Percentiles rank a stretch among this genome's conserved stretches.
These are phyloP conservation scores for Dendrostoma leiphaemia DNA, from an alignment of 2,329 filamentous ascomycete genomes.

Conservation along the genomic window DNA sequence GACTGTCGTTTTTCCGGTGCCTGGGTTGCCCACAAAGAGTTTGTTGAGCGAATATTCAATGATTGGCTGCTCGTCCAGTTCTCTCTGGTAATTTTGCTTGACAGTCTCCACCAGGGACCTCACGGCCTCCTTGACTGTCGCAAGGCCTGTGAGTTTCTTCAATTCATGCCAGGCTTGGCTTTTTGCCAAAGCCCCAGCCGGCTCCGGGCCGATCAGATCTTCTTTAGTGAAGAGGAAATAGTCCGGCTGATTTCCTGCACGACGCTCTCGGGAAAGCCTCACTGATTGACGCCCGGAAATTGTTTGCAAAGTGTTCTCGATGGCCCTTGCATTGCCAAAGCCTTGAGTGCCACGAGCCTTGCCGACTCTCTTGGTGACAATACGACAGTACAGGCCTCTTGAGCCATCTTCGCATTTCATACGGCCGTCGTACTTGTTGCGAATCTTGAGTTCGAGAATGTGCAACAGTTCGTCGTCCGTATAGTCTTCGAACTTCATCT, in stretches of 20 bases:
- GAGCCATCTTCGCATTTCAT: slow-evolving; percentile 62
- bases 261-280: slow-evolving; percentile 49
- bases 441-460: slow-evolving; percentile 57
- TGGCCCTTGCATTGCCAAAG: slow-evolving; percentile 70
- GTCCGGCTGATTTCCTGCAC: slow-evolving; percentile 40
- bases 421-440: slow-evolving; percentile 46
- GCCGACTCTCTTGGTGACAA: slow-evolving; percentile 61
- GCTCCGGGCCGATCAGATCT: slow-evolving; percentile 71
- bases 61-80: slow-evolving; percentile 58
- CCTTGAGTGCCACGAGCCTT: slow-evolving; percentile 61
- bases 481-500: slow-evolving; percentile 69
- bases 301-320: slow-evolving; percentile 59
- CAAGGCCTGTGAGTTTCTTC: slow-evolving; percentile 56
- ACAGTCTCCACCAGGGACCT: slow-evolving; percentile 58
- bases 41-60: slow-evolving; percentile 64
- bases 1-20: slow-evolving; percentile 75
- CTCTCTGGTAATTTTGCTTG: slow-evolving; percentile 62
- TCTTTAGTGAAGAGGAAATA: slow-evolving; percentile 61
- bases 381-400: slow-evolving; percentile 61
- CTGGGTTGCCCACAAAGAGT: slow-evolving; percentile 69
- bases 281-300: slow-evolving; percentile 59
- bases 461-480: slow-evolving; percentile 59
- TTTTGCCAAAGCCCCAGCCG: slow-evolving; percentile 46
- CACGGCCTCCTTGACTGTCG: slow-evolving; percentile 61
- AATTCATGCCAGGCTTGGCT: slow-evolving; percentile 59